A percentile compares a stretch with the other conserved stretches of the same genome.
These are phyloP conservation scores for Aspergillus affinis DNA, from an alignment of 495 filamentous ascomycete species.

Conservation along the genomic window DNA sequence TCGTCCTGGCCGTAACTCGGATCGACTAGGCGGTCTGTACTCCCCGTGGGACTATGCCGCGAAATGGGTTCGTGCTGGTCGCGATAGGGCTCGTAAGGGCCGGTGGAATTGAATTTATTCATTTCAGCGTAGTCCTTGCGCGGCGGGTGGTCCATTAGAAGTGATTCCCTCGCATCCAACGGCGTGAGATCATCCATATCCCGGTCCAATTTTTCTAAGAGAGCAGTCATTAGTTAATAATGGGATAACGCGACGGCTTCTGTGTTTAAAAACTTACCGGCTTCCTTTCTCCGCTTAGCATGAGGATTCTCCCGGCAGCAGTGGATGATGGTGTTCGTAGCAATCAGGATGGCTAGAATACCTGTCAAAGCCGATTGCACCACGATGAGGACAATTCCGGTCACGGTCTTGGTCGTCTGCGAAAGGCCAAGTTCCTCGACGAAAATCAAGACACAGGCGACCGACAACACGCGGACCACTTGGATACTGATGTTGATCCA, in stretches of 20 bases:
- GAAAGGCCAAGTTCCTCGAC: slow-evolving; percentile 89
- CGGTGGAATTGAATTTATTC: slow-evolving; percentile 50
- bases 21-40: slow-evolving; percentile 42
- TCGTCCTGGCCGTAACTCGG: slow-evolving; percentile 37
- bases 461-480: slow-evolving; percentile 88
- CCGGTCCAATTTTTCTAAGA: slow-evolving; percentile 72
- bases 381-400: slow-evolving; percentile 84
- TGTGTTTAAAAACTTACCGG: slow-evolving; percentile 56
- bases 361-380: slow-evolving; percentile 84
- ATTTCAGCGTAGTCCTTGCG: slow-evolving; percentile 43
- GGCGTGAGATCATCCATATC: slow-evolving; percentile 87
- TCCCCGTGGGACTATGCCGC: slow-evolving; percentile 33
- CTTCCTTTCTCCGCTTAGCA: slow-evolving; percentile 77
- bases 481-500: slow-evolving; percentile 94
- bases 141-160: slow-evolving; percentile 62
- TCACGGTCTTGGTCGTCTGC: slow-evolving; percentile 93
- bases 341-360: slow-evolving; percentile 83
- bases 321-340: slow-evolving; percentile 80
- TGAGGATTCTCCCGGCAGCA: slow-evolving; percentile 89
- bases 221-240: slow-evolving; percentile 15
- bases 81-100: slow-evolving; percentile 45
- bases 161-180: slow-evolving; percentile 84
- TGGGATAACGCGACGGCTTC: not conserved
- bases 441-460: slow-evolving; percentile 87
- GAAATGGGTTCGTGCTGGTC: slow-evolving; percentile 32